These are phyloP conservation scores for Curvularia sp. DNA, from an alignment of 2,329 filamentous ascomycete species.

Conservation along the genomic window DNA sequence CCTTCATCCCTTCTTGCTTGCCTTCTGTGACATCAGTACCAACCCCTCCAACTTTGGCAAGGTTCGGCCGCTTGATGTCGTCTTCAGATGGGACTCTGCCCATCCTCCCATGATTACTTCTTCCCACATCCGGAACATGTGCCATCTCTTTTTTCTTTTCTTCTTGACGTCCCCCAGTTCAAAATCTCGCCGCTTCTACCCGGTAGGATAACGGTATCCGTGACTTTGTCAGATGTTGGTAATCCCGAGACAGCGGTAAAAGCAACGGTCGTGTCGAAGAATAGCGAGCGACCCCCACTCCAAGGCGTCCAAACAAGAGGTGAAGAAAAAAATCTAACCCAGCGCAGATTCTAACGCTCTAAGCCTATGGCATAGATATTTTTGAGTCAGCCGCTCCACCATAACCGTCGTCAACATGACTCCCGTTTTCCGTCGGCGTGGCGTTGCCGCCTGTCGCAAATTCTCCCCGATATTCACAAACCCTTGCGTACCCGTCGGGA, in stretches of 20 bases:
- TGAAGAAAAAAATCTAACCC: background rate
- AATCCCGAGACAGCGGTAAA: slow-evolving; percentile 9
- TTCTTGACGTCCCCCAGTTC: background rate
- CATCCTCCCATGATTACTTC: slow-evolving; percentile 6
- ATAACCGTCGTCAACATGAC: slow-evolving; percentile 8
- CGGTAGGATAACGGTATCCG: slow-evolving; percentile 8
- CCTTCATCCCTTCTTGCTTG: slow-evolving; percentile 22
- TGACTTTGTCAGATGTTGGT: slow-evolving; percentile 5
- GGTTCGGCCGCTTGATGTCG: slow-evolving; percentile 13
- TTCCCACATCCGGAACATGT: background rate
- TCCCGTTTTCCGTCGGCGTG: slow-evolving; percentile 3
- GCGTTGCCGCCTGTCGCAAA: slow-evolving; percentile 1
- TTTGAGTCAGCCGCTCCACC: slow-evolving; percentile 18
- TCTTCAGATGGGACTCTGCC: slow-evolving; percentile 8
- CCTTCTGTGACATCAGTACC: slow-evolving; percentile 17
- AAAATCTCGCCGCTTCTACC: slow-evolving; percentile 15
- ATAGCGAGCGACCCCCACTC: slow-evolving; percentile 4
- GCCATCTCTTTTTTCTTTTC: slow-evolving; percentile 1
- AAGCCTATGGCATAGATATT: slow-evolving; percentile 5
- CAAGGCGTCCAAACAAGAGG: background rate
- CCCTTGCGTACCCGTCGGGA: slow-evolving; percentile 12
- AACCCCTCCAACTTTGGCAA: slow-evolving; percentile 1
- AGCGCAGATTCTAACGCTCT: background rate
- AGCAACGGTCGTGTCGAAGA: slow-evolving; percentile 4
- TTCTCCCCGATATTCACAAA: slow-evolving; percentile 4